Base-by-base conservation (phyloP, 2,329 filamentous ascomycete genomes). In the Penicillium italicum region DNA sequence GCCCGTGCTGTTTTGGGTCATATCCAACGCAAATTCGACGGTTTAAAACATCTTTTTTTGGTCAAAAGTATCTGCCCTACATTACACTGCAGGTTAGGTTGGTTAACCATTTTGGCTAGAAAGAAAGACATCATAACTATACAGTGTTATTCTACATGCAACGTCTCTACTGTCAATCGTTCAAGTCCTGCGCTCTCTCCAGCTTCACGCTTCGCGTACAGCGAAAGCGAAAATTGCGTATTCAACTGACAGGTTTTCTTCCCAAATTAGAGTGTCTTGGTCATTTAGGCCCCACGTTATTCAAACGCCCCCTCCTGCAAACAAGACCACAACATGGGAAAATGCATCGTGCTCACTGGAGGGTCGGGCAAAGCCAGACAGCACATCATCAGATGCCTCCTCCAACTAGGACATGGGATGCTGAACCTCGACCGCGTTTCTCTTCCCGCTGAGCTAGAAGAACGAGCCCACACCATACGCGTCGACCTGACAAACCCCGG, bases 291-390 rank as follows among this genome's bases (percentile, higher is more conserved):
- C 45, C 51, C 45, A 37, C 51, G 49, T 41, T 38, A 12, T 36
- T 30, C 28, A 38, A 28, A 2, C 5, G 10, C 41, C 49, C 49
- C 26, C 24, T 22, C 42, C 24, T 30, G 10, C 31, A 38, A 1
- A 14, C 43, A 42, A 42, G 6, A 51, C 30, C n/a, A 28, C 28
- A 42, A 42, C 24, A 69, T 68, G 64, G 66, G 66, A 14, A 73
- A 77, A 62, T 72, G 76, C 33, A 76, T 80, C 57, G 77, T 83
- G 45, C 77, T 83, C 60, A 83, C 81, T 0, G 82, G 82, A 28
- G 82, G 82, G 56, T 79, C 76, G 55, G 82, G 81, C 47, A 80
- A 82, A 69, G 81, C 80, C 18, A 81, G 82, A 9, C 75, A 81
- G 44, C 77, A 82, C 69, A 76, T 78, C n/a, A 82, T 84, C 47